Evolutionary conservation across 2,329 filamentous ascomycete genomes (phyloP), one percentile per base, ranked within the genome.

Genomic region (Fusarium nodosum): DNA sequence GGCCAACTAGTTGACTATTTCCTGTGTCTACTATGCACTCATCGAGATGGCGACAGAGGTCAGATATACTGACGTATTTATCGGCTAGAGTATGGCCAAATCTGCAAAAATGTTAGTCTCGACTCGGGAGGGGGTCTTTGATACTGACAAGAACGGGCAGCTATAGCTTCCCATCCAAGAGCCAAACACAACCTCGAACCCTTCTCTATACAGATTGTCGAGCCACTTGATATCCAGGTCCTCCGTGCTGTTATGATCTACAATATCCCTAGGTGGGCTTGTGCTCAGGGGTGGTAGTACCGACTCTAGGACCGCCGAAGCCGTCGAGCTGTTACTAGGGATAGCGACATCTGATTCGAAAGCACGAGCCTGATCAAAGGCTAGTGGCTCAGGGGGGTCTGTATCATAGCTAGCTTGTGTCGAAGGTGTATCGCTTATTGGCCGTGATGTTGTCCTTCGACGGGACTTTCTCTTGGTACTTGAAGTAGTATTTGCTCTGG

Each of bases 81-180:
- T 78, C 74, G 12, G 70, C 74, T 10, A 69, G 62, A 9, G 53
- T 72, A 22, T 74, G 70, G 2, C 69, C 69, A 41, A 75, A 72
- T 22, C 75, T 75, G n/a, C 5, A 15, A 5, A 3, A 30, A 22
- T 20, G 36, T 72, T 2, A 71, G 56, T 20, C 60, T 45, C 2
- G 6, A 10, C 5, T 52, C 28, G 34, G 15, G 16, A 20, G 38
- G 42, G 39, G 51, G 5, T 24, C 15, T 31, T 18, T 26, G 3
- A 30, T 33, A 71, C 80, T 20, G 72, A 82, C 79, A 80, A 61
- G 48, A 82, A 82, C 16, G 81, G 81, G 60, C 79, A 81, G 55
- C 80, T 78, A 48, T 82, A 78, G 60, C 77, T 77, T 0, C 81
- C 80, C 72, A 82, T 76, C 80, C 79, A 82, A 0, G 79, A 82